Conservation (phyloP, 2,329 filamentous ascomycete species). For the Exophiala phaeomuriformis region DNA sequence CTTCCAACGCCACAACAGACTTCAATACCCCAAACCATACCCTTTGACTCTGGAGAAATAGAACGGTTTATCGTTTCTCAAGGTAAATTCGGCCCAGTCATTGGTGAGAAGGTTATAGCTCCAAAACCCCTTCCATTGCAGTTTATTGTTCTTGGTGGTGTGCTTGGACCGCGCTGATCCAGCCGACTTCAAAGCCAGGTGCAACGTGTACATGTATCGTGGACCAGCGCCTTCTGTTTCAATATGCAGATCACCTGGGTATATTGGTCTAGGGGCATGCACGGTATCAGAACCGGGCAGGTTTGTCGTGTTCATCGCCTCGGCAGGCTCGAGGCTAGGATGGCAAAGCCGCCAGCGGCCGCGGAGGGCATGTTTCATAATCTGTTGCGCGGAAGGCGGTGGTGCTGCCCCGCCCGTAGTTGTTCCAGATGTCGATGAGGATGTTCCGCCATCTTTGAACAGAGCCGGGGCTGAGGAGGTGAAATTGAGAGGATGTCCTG, state of each 20-base stretch:
- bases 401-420: slow-evolving; percentile 31
- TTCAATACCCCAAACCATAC: slow-evolving; percentile 41
- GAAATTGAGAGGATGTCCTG: slow-evolving; percentile 17
- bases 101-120: slow-evolving; percentile 84
- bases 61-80: slow-evolving; percentile 55
- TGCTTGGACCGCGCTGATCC: slow-evolving; percentile 51
- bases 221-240: slow-evolving; percentile 75
- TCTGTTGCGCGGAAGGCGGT: slow-evolving; percentile 38
- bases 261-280: slow-evolving; percentile 24
- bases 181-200: slow-evolving; percentile 56
- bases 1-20: too few relatives aligned
- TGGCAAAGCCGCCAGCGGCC: slow-evolving; percentile 61
- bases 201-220: slow-evolving; percentile 81
- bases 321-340: slow-evolving; percentile 30
- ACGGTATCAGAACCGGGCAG: slow-evolving; percentile 8
- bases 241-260: slow-evolving; percentile 58
- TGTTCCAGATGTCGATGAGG: slow-evolving; percentile 33
- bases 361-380: slow-evolving; percentile 62
- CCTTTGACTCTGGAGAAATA: slow-evolving; percentile 57
- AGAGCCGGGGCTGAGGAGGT: slow-evolving; percentile 14
- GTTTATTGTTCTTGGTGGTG: slow-evolving; percentile 69
- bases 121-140: slow-evolving; percentile 84
- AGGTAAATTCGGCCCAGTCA: slow-evolving; percentile 75
- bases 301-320: not conserved
- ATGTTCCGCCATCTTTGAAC: slow-evolving; percentile 30